Evolutionary conservation across 768 basidiomycete genomes (phyloP), one percentile per base, ranked within the genome.

Genomic region (Kwoniella pini): DNA sequence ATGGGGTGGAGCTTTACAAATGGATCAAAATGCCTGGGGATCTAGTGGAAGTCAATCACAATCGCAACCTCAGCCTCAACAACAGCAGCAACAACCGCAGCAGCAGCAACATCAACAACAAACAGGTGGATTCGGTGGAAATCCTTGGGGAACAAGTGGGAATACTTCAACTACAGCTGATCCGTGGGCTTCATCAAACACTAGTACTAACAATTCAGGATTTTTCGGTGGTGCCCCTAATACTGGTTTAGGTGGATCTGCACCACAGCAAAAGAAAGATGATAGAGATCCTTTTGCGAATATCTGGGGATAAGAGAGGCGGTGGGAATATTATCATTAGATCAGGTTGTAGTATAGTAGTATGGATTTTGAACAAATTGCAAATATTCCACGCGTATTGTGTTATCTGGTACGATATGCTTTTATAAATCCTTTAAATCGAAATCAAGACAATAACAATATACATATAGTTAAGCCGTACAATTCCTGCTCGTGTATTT

Each of bases 221-320:
- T 40, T 57, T 33, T 57, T 57, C 17, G 45, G 44, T 36, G 33
- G 21, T 1, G 28, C 52, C 9, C 21, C 26, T 1, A 54, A 43
- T 54, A n/a, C n/a, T n/a, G 57, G 56, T n/a, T 22, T 39, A 26
- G 21, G 28, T 48, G 43, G 22, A 2, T 13, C 43, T 33, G 57
- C 48, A 44, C 50, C 55, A 19, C 52, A 36, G 27, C 57, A 46
- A 36, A 59, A 64, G 36, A 63, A 70, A 49, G 64, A 69, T 49
- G 66, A 72, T 46, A 38, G 55, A 39, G 71, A 73, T 64, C 68
- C 71, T n/a, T 73, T 73, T 59, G 71, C 69, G 10, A 70, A 73
- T 59, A 64, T 73, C 31, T 70, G 67, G 71, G 62, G 55, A 3
- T 63, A 56, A 21, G n/a, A 28, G 30, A 24, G 19, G 19, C 65